Evolutionary conservation across 306 rosid genomes (phyloP).

Genomic region (Erythrophleum fordii): DNA sequence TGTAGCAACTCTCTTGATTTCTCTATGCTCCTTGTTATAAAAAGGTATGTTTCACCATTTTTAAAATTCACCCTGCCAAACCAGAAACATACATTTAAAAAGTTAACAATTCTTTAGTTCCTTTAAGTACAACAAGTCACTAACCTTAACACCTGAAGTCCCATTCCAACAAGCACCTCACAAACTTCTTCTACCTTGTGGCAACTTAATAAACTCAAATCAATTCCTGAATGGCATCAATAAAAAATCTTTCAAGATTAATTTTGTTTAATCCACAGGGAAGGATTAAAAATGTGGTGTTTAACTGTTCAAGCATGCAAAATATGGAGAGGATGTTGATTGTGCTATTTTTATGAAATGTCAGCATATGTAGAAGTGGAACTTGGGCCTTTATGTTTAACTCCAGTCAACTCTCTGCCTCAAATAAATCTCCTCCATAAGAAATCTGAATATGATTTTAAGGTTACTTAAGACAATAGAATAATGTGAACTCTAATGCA

Average conservation of each 20-base stretch:
- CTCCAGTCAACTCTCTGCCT: neutral
- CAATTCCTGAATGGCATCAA: conserved; percentile 52
- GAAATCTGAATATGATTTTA: conserved; percentile 11
- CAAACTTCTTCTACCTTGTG: conserved; percentile 72
- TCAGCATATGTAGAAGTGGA: conserved; percentile 11
- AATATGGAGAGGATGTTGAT: conserved; percentile 10
- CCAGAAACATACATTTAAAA: conserved; percentile 39
- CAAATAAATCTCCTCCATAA: neutral
- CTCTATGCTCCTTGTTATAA: conserved; percentile 77
- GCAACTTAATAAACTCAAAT: conserved; percentile 55
- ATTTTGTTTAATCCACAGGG: neutral
- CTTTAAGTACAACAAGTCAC: conserved; percentile 41
- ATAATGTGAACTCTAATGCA: conserved; percentile 33
- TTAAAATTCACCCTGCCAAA: conserved; percentile 62
- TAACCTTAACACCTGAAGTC: conserved; percentile 90
- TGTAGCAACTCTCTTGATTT: conserved; percentile 69
- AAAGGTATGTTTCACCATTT: conserved; percentile 61
- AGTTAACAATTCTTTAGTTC: conserved; percentile 27
- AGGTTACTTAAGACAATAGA: conserved; percentile 18
- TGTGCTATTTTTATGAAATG: conserved; percentile 1
- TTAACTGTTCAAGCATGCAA: conserved; percentile 29
- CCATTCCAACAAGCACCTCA: conserved; percentile 83
- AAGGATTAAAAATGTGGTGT: conserved; percentile 6
- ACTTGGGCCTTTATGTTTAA: conserved; percentile 16
- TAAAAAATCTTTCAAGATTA: conserved; percentile 21